phyloP scores from a whole-genome alignment of 164 flowering plant genomes.

The Warburgia ugandensis region DNA sequence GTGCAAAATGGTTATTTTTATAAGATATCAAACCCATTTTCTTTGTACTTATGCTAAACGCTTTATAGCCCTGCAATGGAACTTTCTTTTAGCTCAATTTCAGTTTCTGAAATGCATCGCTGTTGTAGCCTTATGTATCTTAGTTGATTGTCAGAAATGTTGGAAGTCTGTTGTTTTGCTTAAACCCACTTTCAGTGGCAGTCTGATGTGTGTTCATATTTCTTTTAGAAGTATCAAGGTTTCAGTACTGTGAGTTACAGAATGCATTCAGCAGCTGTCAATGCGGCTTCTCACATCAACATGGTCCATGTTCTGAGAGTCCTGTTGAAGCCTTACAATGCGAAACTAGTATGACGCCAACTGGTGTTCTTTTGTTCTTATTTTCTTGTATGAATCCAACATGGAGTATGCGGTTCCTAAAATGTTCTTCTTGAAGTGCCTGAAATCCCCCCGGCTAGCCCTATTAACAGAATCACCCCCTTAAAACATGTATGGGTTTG shows the following conservation, averaged over 20 bases:
- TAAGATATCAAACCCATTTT: background rate
- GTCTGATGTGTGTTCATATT: background rate
- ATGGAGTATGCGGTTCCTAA: no score
- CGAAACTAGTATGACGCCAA: no score
- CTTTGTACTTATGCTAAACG: constrained; percentile 1
- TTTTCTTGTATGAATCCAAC: no score
- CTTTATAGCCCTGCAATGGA: background rate
- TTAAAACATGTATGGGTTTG: no score
- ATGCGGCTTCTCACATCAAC: no score
- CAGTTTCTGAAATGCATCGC: background rate
- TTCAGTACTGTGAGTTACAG: background rate
- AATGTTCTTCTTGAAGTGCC: no score
- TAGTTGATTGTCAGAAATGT: background rate
- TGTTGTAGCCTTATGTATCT: background rate
- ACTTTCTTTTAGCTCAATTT: background rate
- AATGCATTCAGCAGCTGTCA: background rate
- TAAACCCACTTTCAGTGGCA: background rate
- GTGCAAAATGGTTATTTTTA: background rate
- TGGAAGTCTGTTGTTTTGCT: background rate
- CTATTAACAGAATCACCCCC: no score
- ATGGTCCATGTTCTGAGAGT: no score
- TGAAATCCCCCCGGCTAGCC: no score
- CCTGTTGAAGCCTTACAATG: no score
- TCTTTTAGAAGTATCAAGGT: background rate
- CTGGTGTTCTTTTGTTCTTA: no score